Percentiles rank a stretch among this genome's conserved stretches.
phyloP scores from a whole-genome alignment of 495 filamentous ascomycete species.

The Xylaria bambusicola region DNA sequence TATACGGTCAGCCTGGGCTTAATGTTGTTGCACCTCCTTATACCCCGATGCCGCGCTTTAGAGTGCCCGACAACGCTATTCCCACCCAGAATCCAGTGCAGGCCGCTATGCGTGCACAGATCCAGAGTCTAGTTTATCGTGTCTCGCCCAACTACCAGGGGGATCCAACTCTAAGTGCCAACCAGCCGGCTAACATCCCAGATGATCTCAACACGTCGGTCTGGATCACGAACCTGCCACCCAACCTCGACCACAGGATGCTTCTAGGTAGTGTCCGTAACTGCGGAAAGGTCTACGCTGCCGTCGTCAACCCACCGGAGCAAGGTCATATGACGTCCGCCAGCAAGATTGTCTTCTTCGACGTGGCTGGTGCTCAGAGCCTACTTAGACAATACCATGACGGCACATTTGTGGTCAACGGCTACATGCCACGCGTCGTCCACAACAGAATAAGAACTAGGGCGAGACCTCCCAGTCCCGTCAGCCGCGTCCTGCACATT shows the following conservation, averaged over 20 bases:
- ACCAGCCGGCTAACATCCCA: constrained; percentile 18
- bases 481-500: constrained; percentile 17
- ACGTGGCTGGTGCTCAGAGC: constrained; percentile 15
- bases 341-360: constrained; percentile 20
- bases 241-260: not conserved
- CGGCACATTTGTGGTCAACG: not conserved
- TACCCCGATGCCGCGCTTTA: too few species aligned
- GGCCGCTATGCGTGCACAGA: not conserved
- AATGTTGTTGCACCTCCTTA: too few species aligned
- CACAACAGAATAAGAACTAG: constrained; percentile 12
- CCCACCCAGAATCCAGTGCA: not conserved
- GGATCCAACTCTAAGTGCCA: not conserved
- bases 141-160: constrained; percentile 9
- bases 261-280: constrained; percentile 11
- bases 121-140: not conserved
- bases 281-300: constrained; percentile 16
- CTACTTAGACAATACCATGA: constrained; percentile 7
- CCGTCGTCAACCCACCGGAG: constrained; percentile 14
- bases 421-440: not conserved
- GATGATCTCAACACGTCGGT: constrained; percentile 14
- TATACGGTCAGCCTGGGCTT: too few species aligned
- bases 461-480: not conserved
- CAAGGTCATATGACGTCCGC: not conserved
- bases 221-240: constrained; percentile 18
- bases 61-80: not conserved